Evolutionary conservation across 2,329 filamentous ascomycete species (phyloP).

Genomic region (Paraphaeosphaeria minitans): DNA sequence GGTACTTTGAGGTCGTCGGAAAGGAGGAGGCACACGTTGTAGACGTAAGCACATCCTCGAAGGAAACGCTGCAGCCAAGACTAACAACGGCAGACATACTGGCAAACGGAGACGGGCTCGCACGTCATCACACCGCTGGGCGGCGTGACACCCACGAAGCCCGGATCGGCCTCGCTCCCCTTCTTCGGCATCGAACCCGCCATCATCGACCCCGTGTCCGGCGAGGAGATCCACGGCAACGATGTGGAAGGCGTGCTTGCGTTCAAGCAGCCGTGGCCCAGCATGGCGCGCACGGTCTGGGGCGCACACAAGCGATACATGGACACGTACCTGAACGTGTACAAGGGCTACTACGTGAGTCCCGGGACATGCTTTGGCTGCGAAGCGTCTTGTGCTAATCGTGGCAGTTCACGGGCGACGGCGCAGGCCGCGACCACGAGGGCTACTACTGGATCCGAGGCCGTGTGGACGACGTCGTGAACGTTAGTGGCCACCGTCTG

Average conservation of each 20-base stretch:
- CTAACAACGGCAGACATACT: conserved; percentile 77
- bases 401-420: conserved; percentile 82
- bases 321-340: conserved; percentile 97
- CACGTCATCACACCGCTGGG: conserved; percentile 93
- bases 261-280: conserved; percentile 98
- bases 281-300: conserved; percentile 97
- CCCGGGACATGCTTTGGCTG: background rate
- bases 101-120: conserved; percentile 98
- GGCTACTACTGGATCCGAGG: conserved; percentile 99
- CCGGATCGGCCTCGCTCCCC: conserved; percentile 90
- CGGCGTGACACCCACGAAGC: conserved; percentile 94
- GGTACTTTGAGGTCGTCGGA: conserved; percentile 96
- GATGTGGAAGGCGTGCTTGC: conserved; percentile 96
- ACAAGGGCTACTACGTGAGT: conserved; percentile 96
- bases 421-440: conserved; percentile 93
- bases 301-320: conserved; percentile 97
- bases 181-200: conserved; percentile 99
- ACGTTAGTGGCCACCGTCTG: conserved; percentile 93
- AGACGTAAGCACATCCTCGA: conserved; percentile 70
- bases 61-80: background rate
- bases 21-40: conserved; percentile 92
- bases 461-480: conserved; percentile 97
- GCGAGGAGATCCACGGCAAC: conserved; percentile 90
- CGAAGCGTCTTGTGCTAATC: conserved; percentile 25
- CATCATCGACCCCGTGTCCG: conserved; percentile 95